These are phyloP conservation scores for Rosellinia necatrix DNA, from an alignment of 2,329 filamentous ascomycete species.

Conservation along the genomic window DNA sequence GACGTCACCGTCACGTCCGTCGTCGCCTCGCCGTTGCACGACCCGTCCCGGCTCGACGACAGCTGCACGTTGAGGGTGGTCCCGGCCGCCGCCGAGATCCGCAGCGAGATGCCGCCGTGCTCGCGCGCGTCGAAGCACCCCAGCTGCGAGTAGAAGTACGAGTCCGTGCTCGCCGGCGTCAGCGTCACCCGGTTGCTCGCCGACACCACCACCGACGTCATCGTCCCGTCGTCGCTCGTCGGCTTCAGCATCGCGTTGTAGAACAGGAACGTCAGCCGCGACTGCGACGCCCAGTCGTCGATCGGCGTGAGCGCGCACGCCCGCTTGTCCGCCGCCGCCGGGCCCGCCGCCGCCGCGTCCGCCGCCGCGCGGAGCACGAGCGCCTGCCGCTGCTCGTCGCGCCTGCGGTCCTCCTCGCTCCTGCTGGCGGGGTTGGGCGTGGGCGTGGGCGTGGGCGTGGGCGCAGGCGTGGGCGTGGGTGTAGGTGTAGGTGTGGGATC, in stretches of 20 bases:
- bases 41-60: slow-evolving; percentile 46
- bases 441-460: neutral
- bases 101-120: slow-evolving; percentile 61
- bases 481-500: slow-evolving; percentile 11
- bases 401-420: slow-evolving; percentile 1
- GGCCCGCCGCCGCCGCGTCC: neutral
- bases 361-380: slow-evolving; percentile 18
- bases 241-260: slow-evolving; percentile 63
- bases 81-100: slow-evolving; percentile 57
- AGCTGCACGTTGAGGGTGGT: slow-evolving; percentile 58
- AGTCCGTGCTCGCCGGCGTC: slow-evolving; percentile 51
- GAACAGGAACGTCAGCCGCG: slow-evolving; percentile 62
- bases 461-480: neutral
- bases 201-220: slow-evolving; percentile 60
- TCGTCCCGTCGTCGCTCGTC: slow-evolving; percentile 61
- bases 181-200: slow-evolving; percentile 57
- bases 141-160: slow-evolving; percentile 63
- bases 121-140: slow-evolving; percentile 56
- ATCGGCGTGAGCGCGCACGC: slow-evolving; percentile 52
- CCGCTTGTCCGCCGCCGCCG: neutral
- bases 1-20: slow-evolving; percentile 48
- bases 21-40: slow-evolving; percentile 48
- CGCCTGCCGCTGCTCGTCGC: slow-evolving; percentile 10
- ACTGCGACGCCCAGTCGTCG: slow-evolving; percentile 67
- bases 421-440: neutral